phyloP scores from a whole-genome alignment of 306 rosid species.

The Datisca glomerata region DNA sequence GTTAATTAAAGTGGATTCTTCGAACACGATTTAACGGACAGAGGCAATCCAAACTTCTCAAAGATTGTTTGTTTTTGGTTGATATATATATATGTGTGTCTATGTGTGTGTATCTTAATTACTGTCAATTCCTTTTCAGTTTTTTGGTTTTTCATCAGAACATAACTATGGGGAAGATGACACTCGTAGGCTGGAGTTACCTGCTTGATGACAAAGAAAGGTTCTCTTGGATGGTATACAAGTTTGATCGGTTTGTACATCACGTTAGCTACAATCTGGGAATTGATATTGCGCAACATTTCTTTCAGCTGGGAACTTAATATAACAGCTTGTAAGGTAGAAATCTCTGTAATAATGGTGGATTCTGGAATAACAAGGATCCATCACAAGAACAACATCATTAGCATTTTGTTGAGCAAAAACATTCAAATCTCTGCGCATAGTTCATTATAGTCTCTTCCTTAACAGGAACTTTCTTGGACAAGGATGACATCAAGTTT shows the following conservation, averaged over 20 bases:
- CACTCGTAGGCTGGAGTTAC: slow-evolving; percentile 30
- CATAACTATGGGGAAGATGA: too few relatives aligned
- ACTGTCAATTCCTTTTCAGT: too few relatives aligned
- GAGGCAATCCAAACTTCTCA: too few relatives aligned
- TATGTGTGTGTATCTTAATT: too few relatives aligned
- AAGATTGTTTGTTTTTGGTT: too few relatives aligned
- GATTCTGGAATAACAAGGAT: slow-evolving; percentile 41
- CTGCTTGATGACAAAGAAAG: slow-evolving; percentile 81
- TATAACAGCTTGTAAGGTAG: slow-evolving; percentile 57
- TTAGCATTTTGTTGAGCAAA: too few relatives aligned
- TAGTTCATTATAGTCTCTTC: too few relatives aligned
- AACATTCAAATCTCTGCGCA: too few relatives aligned
- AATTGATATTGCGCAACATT: slow-evolving; percentile 44
- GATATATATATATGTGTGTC: too few relatives aligned
- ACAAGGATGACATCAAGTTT: not conserved
- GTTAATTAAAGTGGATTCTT: too few relatives aligned
- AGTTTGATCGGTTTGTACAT: slow-evolving; percentile 68
- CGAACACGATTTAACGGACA: too few relatives aligned
- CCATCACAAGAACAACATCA: slow-evolving; percentile 8
- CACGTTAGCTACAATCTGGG: slow-evolving; percentile 35
- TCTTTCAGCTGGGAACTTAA: slow-evolving; percentile 73
- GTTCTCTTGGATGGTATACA: slow-evolving; percentile 71
- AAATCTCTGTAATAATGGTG: slow-evolving; percentile 46
- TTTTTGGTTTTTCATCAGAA: too few relatives aligned
- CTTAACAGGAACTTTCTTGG: not conserved